Conservation (phyloP, 1,284 basidiomycete genomes). For the Trametes sp. region DNA sequence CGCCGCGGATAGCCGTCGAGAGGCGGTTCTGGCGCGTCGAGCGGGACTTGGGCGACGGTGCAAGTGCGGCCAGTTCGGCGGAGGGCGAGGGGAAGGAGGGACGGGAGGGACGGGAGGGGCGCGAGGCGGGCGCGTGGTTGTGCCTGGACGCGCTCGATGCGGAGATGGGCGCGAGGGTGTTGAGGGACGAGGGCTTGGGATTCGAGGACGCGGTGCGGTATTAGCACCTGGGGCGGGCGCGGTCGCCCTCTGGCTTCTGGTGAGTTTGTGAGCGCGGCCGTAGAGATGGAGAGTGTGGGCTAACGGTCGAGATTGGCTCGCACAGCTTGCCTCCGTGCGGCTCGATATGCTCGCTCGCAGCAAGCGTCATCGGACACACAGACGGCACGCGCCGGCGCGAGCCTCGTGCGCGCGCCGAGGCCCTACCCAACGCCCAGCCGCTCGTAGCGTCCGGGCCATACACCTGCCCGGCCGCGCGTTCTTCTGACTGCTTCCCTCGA, state of each 20-base stretch:
- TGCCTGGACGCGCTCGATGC: slow-evolving; percentile 24
- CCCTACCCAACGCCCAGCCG: background rate
- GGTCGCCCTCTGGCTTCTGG: background rate
- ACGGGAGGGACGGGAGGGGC: no score
- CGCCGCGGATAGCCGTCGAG: slow-evolving; percentile 1
- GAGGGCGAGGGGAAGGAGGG: slow-evolving; percentile 1
- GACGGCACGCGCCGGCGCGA: background rate
- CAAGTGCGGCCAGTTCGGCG: background rate
- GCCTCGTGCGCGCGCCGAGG: background rate
- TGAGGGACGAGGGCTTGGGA: slow-evolving; percentile 15
- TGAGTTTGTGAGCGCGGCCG: background rate
- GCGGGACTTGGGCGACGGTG: background rate
- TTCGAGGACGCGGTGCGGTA: slow-evolving; percentile 27
- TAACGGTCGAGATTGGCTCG: background rate
- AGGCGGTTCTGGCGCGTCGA: slow-evolving; percentile 26
- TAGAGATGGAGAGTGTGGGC: background rate
- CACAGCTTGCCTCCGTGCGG: background rate
- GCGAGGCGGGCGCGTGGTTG: no score
- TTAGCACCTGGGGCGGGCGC: background rate
- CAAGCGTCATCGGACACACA: background rate
- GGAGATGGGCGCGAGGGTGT: slow-evolving; percentile 8
- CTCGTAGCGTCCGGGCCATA: background rate
- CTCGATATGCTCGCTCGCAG: background rate
- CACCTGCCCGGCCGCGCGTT: background rate
- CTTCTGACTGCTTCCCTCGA: no score